These are phyloP conservation scores for Castanopsis chinensis DNA, from an alignment of 306 rosid genomes.

Conservation along the genomic window DNA sequence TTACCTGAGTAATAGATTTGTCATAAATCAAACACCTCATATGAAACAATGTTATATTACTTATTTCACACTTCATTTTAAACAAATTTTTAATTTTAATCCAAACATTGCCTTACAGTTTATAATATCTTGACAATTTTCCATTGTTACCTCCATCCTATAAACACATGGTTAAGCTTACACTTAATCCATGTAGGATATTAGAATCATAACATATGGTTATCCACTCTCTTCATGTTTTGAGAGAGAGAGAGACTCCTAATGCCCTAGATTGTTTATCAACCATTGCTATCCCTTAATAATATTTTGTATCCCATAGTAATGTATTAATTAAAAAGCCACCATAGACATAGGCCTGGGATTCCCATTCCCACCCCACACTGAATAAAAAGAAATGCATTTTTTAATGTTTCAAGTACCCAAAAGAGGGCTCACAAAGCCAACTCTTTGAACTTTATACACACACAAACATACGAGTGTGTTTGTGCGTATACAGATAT, in stretches of 20 bases:
- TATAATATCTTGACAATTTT: background rate
- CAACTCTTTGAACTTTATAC: background rate
- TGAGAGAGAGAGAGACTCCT: background rate
- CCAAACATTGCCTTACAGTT: background rate
- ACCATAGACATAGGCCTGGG: background rate
- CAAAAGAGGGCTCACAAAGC: background rate
- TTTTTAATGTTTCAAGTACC: background rate
- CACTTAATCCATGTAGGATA: no score
- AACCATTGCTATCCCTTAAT: background rate
- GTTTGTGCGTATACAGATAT: no score
- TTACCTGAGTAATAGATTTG: no score
- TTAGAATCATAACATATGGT: background rate
- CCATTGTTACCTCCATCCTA: background rate
- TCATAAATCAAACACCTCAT: background rate
- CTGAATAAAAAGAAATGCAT: background rate
- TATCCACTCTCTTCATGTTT: background rate
- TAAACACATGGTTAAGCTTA: no score
- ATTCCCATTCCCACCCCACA: background rate
- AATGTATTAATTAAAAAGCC: background rate
- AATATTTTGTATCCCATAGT: background rate
- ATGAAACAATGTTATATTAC: background rate
- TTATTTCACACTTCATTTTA: background rate
- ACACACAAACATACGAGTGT: no score
- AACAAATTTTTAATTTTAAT: background rate
- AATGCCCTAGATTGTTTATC: background rate